A percentile compares a stretch with the other conserved stretches of the same genome.
These are phyloP conservation scores for Aspergillus steynii DNA, from an alignment of 495 filamentous ascomycete genomes.

Conservation along the genomic window DNA sequence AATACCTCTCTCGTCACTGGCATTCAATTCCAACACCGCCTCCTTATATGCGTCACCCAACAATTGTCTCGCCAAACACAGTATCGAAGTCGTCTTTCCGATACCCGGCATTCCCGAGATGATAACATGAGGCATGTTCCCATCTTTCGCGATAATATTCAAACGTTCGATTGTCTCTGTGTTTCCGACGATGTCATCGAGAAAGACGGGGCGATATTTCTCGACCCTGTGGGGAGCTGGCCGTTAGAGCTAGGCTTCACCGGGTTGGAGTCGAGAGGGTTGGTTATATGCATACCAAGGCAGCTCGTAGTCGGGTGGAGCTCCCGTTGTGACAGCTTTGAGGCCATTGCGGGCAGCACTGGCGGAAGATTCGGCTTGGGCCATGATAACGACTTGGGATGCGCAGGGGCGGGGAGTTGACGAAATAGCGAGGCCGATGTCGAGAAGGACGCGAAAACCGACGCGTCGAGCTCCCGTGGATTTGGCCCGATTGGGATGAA, in stretches of 20 bases:
- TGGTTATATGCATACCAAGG: slow-evolving; percentile 67
- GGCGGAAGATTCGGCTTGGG: slow-evolving; percentile 74
- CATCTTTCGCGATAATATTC: slow-evolving; percentile 98
- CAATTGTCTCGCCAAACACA: slow-evolving; percentile 90
- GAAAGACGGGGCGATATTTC: slow-evolving; percentile 92
- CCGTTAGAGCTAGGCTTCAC: slow-evolving; percentile 6
- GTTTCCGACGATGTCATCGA: slow-evolving; percentile 97
- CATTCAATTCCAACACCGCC: slow-evolving; percentile 94
- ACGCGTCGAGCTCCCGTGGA: slow-evolving; percentile 21
- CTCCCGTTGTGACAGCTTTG: slow-evolving; percentile 61
- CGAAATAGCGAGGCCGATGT: slow-evolving; percentile 7
- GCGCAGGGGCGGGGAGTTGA: slow-evolving; percentile 1
- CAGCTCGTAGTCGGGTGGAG: slow-evolving; percentile 74
- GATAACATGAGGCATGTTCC: slow-evolving; percentile 99
- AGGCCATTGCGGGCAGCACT: slow-evolving; percentile 67
- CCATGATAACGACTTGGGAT: slow-evolving; percentile 28
- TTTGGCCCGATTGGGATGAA: slow-evolving; percentile 20
- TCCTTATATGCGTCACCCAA: slow-evolving; percentile 96
- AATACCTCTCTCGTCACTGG: slow-evolving; percentile 87
- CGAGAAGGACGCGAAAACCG: slow-evolving; percentile 33
- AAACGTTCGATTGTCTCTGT: slow-evolving; percentile 95
- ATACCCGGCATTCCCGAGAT: slow-evolving; percentile 99
- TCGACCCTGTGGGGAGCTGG: slow-evolving; percentile 71
- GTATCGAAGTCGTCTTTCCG: slow-evolving; percentile 95
- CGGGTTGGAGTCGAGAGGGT: not conserved